A percentile compares a stretch with the other conserved stretches of the same genome.
These are phyloP conservation scores for Omphalotus guepiniiformis DNA, from an alignment of 768 basidiomycete species.

Conservation along the genomic window DNA sequence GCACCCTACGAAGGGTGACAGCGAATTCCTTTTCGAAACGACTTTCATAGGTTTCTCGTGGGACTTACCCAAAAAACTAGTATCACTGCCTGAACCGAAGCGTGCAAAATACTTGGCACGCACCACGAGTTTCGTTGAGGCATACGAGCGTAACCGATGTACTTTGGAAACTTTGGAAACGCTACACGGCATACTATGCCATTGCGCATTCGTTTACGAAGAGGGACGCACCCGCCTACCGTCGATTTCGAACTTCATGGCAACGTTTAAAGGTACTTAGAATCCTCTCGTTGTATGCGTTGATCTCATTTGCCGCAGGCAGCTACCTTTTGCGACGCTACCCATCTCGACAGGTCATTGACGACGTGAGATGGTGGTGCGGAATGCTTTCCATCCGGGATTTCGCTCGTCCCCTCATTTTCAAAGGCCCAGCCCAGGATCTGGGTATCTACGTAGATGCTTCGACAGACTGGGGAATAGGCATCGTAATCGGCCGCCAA, in stretches of 20 bases:
- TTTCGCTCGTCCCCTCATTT: constrained; percentile 12
- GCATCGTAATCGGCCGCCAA: constrained; percentile 6
- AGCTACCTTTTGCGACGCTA: constrained; percentile 13
- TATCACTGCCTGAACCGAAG: constrained; percentile 24
- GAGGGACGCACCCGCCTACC: constrained; percentile 23
- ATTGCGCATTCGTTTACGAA: constrained; percentile 27
- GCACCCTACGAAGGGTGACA: constrained; percentile 13
- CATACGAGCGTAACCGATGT: background rate
- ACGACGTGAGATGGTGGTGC: constrained; percentile 32
- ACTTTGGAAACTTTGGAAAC: constrained; percentile 11
- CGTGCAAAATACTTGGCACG: constrained; percentile 18
- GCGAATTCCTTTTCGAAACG: constrained; percentile 4
- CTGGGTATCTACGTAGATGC: constrained; percentile 26
- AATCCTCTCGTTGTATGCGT: constrained; percentile 1
- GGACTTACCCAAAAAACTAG: constrained; percentile 19
- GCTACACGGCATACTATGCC: constrained; percentile 28
- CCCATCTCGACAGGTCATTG: constrained; percentile 18
- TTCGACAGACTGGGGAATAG: constrained; percentile 24
- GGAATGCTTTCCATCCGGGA: background rate
- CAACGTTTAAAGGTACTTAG: constrained; percentile 18
- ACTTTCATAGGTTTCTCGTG: constrained; percentile 24
- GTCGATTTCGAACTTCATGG: constrained; percentile 20
- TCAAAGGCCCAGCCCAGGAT: constrained; percentile 10
- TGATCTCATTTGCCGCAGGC: background rate
- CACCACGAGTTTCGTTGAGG: constrained; percentile 13